Conservation (phyloP, 306 rosid species). For the Lathyrus oleraceus region DNA sequence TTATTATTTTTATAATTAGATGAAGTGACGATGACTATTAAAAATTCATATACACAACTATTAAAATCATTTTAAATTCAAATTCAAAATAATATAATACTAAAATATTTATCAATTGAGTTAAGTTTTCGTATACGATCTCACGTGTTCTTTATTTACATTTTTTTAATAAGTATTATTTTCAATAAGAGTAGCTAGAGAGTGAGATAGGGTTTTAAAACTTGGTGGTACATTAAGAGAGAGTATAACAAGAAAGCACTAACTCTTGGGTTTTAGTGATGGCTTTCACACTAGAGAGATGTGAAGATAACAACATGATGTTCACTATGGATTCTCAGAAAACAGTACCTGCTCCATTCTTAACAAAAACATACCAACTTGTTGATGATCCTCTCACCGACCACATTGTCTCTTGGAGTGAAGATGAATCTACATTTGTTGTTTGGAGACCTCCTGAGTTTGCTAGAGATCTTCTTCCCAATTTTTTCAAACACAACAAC, state of each 20-base stretch:
- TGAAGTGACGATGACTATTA: too few relatives aligned
- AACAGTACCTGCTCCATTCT: conserved; percentile 67
- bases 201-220: conserved; percentile 12
- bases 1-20: too few relatives aligned
- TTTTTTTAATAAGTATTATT: neutral
- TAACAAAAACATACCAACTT: conserved; percentile 72
- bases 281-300: conserved; percentile 53
- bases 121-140: too few relatives aligned
- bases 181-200: neutral
- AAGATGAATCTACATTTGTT: conserved; percentile 60
- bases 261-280: conserved; percentile 23
- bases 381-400: conserved; percentile 78
- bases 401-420: conserved; percentile 82
- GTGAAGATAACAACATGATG: conserved; percentile 47
- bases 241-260: conserved; percentile 18
- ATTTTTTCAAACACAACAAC: conserved; percentile 86
- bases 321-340: conserved; percentile 54
- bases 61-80: too few relatives aligned
- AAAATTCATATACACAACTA: too few relatives aligned
- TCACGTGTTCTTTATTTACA: neutral
- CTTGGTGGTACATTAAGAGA: conserved; percentile 11
- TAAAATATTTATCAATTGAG: too few relatives aligned
- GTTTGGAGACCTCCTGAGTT: conserved; percentile 85
- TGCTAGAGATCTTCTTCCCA: conserved; percentile 76
- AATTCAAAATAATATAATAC: too few relatives aligned